phyloP scores from a whole-genome alignment of 2,329 filamentous ascomycete species.

The Domatiomyces catenatus region DNA sequence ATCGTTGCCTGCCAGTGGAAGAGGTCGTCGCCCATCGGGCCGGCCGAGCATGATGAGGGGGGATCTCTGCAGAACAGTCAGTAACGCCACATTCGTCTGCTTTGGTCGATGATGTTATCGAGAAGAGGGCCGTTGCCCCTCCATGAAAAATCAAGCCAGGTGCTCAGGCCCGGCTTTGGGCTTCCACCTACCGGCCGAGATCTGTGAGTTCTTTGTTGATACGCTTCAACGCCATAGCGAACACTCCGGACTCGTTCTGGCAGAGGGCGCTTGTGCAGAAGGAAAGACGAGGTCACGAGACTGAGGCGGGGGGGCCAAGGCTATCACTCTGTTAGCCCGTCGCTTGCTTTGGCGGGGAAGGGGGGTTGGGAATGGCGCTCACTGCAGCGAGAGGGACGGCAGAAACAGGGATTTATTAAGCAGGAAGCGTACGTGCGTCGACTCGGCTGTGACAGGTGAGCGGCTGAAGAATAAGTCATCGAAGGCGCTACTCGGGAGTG shows the following conservation, averaged over 20 bases:
- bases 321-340: background rate
- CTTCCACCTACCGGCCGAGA: conserved; percentile 34
- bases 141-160: background rate
- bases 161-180: background rate
- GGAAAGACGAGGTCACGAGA: conserved; percentile 7
- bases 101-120: background rate
- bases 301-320: background rate
- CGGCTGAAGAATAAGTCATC: background rate
- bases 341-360: background rate
- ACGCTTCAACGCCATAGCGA: conserved; percentile 36
- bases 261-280: conserved; percentile 2
- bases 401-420: background rate
- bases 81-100: background rate
- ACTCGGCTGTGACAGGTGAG: background rate
- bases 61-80: conserved; percentile 54
- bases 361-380: background rate
- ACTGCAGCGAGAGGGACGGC: background rate
- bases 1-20: conserved; percentile 99
- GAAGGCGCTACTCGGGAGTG: background rate
- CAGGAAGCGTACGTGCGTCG: background rate
- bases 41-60: conserved; percentile 95
- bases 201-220: conserved; percentile 41
- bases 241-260: conserved; percentile 6
- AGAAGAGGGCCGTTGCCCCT: background rate
- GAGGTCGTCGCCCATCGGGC: conserved; percentile 91